Conservation (phyloP, 2,329 filamentous ascomycete genomes). For the Ceratocystis cacaofunesta region DNA sequence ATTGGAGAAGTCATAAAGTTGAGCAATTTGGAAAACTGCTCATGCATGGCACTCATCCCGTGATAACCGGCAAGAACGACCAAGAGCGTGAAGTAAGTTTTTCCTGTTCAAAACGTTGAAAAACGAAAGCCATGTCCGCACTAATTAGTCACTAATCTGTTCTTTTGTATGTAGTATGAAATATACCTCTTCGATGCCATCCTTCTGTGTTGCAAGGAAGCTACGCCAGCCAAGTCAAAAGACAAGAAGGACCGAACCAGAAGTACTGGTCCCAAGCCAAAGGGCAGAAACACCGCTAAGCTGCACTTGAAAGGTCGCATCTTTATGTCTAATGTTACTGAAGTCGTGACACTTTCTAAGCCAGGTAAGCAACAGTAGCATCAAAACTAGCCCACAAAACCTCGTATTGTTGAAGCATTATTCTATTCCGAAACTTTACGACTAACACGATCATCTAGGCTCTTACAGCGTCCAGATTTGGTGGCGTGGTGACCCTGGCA, state of each 20-base stretch:
- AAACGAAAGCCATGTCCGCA: not conserved
- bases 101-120: not conserved
- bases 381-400: too few relatives aligned
- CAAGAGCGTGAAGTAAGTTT: conserved; percentile 70
- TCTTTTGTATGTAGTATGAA: conserved; percentile 54
- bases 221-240: conserved; percentile 68
- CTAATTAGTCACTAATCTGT: conserved; percentile 2
- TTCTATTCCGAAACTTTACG: too few relatives aligned
- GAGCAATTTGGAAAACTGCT: conserved; percentile 84
- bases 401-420: too few relatives aligned
- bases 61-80: conserved; percentile 78
- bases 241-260: conserved; percentile 57
- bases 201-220: conserved; percentile 89
- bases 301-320: conserved; percentile 92
- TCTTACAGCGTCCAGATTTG: conserved; percentile 94
- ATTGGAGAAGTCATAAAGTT: conserved; percentile 89
- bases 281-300: conserved; percentile 53
- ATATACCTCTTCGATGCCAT: conserved; percentile 96
- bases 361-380: conserved; percentile 47
- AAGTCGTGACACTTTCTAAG: conserved; percentile 75
- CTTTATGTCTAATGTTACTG: conserved; percentile 97
- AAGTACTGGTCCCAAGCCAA: conserved; percentile 40
- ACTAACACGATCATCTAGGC: conserved; percentile 33
- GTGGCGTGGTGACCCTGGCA: conserved; percentile 92
- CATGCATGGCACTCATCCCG: conserved; percentile 77